Conservation (phyloP, 345 rosid species). For the Chamaenerion angustifolium region DNA sequence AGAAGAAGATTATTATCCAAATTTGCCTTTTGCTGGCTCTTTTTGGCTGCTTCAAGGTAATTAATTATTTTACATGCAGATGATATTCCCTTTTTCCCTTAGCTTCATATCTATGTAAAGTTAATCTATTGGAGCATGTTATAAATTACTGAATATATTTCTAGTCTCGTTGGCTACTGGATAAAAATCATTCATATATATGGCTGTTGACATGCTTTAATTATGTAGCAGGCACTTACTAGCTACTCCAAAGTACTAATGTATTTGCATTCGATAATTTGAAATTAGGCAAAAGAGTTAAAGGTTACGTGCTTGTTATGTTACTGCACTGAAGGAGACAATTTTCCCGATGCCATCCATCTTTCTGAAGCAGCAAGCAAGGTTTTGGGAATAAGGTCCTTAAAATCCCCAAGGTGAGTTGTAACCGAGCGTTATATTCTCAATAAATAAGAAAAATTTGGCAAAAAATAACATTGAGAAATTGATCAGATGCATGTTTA, state of each 20-base stretch:
- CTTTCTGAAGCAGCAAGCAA: conserved; percentile 62
- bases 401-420: conserved; percentile 37
- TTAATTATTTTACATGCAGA: too few relatives aligned
- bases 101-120: too few relatives aligned
- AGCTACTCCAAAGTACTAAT: too few relatives aligned
- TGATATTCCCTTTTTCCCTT: too few relatives aligned
- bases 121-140: too few relatives aligned
- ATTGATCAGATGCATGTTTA: not conserved
- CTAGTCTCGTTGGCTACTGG: too few relatives aligned
- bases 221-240: too few relatives aligned
- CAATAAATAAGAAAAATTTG: not conserved
- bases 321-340: conserved; percentile 97
- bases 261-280: not conserved
- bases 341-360: conserved; percentile 59
- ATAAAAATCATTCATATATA: too few relatives aligned
- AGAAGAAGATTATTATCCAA: conserved; percentile 79
- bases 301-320: conserved; percentile 71
- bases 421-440: not conserved
- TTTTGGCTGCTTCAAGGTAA: conserved; percentile 77
- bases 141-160: too few relatives aligned
- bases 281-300: conserved; percentile 54
- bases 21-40: conserved; percentile 91
- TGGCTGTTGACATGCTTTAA: too few relatives aligned
- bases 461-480: not conserved
- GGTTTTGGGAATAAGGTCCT: conserved; percentile 31